Percentiles rank a stretch among this genome's conserved stretches.
phyloP scores from a whole-genome alignment of 2,329 filamentous ascomycete genomes.

The Hirsutella minnesotensis region DNA sequence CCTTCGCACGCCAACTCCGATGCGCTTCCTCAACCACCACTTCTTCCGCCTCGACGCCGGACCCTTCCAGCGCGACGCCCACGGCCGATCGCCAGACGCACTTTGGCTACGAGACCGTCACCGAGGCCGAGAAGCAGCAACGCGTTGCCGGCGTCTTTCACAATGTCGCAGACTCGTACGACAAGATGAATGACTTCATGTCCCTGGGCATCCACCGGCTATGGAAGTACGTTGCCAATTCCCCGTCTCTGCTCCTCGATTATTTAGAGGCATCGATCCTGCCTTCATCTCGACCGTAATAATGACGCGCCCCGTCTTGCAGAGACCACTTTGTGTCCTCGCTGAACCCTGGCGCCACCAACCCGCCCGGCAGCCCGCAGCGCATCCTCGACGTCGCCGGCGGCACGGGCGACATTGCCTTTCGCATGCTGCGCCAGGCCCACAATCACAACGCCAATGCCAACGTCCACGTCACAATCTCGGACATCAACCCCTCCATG shows the following conservation, averaged over 20 bases:
- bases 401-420: conserved; percentile 94
- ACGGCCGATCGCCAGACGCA: conserved; percentile 56
- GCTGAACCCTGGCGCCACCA: conserved; percentile 65
- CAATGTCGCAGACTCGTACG: conserved; percentile 87
- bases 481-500: conserved; percentile 96
- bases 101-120: conserved; percentile 81
- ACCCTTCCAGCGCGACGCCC: conserved; percentile 7
- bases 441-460: conserved; percentile 67
- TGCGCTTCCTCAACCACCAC: conserved; percentile 7
- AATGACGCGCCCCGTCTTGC: no score
- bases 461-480: conserved; percentile 74
- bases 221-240: conserved; percentile 54
- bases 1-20: conserved; percentile 16
- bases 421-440: conserved; percentile 85
- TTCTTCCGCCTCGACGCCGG: no score
- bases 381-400: conserved; percentile 92
- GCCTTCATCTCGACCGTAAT: no score
- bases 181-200: conserved; percentile 99
- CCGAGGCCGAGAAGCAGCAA: conserved; percentile 62
- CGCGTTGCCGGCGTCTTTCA: conserved; percentile 82
- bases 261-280: not conserved
- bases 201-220: conserved; percentile 91
- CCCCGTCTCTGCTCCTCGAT: not conserved
- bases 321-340: conserved; percentile 86
- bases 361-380: conserved; percentile 34